Evolutionary conservation across 2,329 filamentous ascomycete genomes (phyloP).

Genomic region (Microsporum ferrugineum): DNA sequence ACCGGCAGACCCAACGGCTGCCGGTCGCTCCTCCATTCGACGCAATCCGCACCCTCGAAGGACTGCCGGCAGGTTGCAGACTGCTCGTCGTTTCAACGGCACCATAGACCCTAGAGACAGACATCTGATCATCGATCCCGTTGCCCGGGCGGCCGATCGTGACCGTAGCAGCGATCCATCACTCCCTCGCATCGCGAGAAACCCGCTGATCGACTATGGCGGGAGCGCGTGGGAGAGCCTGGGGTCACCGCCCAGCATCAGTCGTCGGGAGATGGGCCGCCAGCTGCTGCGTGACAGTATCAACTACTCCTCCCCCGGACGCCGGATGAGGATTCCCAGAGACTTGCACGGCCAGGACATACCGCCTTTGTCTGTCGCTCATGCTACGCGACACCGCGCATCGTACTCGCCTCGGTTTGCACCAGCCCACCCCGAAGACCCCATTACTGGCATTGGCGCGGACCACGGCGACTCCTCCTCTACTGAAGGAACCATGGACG

Average conservation of each 20-base stretch:
- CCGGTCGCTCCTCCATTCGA: slow-evolving; percentile 47
- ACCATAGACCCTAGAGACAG: neutral
- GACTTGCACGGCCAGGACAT: slow-evolving; percentile 26
- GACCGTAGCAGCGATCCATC: neutral
- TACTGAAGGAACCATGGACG: slow-evolving; percentile 8
- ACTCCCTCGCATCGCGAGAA: neutral
- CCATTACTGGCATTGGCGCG: neutral
- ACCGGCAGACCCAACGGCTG: slow-evolving; percentile 38
- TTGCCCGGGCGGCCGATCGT: neutral
- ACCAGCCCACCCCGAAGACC: slow-evolving; percentile 25
- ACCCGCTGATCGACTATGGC: neutral
- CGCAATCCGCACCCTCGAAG: neutral
- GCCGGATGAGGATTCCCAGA: slow-evolving; percentile 27
- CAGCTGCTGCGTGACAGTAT: slow-evolving; percentile 26
- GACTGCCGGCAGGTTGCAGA: neutral
- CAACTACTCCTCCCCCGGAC: slow-evolving; percentile 25
- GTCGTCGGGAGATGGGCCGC: slow-evolving; percentile 26
- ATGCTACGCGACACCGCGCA: slow-evolving; percentile 16
- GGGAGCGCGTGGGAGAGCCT: neutral
- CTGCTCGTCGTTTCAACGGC: neutral
- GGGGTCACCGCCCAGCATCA: slow-evolving; percentile 15
- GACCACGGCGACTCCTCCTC: slow-evolving; percentile 2
- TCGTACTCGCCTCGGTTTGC: slow-evolving; percentile 36
- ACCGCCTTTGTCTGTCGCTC: slow-evolving; percentile 17
- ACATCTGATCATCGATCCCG: neutral